phyloP scores from a whole-genome alignment of 768 basidiomycete species.

The Pleurotus salmoneostramineus region DNA sequence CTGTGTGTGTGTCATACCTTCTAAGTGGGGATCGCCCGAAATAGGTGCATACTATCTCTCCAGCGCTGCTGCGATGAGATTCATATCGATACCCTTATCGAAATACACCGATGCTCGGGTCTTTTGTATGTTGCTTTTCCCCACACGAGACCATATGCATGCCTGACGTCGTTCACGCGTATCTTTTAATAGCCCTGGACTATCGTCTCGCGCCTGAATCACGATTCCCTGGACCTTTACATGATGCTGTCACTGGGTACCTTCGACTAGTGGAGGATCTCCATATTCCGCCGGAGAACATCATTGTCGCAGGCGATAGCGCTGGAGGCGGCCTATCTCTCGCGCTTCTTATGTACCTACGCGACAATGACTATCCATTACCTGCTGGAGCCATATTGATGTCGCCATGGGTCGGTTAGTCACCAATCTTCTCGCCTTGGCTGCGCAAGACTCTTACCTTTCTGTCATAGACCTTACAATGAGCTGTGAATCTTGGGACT shows the following conservation, averaged over 20 bases:
- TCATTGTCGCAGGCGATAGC: conserved; percentile 86
- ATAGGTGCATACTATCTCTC: conserved; percentile 90
- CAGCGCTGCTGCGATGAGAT: conserved; percentile 85
- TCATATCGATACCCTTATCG: conserved; percentile 87
- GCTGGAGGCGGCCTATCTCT: conserved; percentile 89
- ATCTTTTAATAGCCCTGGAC: conserved; percentile 66
- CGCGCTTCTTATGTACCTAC: conserved; percentile 87
- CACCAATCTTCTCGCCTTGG: background rate
- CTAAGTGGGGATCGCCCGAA: background rate
- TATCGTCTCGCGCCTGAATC: conserved; percentile 97
- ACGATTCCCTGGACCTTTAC: conserved; percentile 80
- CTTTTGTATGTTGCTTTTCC: conserved; percentile 45
- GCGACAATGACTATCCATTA: conserved; percentile 84
- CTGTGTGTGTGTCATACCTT: background rate
- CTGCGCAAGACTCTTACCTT: conserved; percentile 2
- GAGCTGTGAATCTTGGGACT: conserved; percentile 98
- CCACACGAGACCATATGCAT: background rate
- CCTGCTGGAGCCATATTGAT: conserved; percentile 86
- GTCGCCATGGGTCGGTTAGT: conserved; percentile 94
- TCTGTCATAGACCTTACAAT: conserved; percentile 74
- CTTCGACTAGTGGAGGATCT: conserved; percentile 85
- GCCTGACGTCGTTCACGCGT: background rate
- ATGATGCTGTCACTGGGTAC: conserved; percentile 88
- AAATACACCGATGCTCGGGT: conserved; percentile 87
- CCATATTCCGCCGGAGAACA: conserved; percentile 87